Base-by-base conservation (phyloP, 2,329 filamentous ascomycete genomes). In the Fusarium sp. region DNA sequence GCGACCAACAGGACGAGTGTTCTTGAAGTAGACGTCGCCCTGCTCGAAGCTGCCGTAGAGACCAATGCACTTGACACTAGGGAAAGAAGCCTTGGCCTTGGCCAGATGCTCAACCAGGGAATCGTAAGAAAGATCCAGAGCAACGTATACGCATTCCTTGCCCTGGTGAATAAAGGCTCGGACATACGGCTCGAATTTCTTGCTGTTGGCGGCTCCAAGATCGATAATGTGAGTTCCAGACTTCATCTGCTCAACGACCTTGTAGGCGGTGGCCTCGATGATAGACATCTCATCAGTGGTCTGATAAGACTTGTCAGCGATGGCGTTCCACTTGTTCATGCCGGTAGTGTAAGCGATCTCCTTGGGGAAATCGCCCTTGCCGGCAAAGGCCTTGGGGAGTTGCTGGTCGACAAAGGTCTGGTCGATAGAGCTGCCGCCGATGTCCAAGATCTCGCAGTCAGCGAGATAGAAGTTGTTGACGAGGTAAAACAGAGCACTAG, bases 31-130 rank as follows among this genome's bases (percentile, higher is more conserved):
- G 1, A n/a, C 3, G 12, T 74, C 72, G 0, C 68, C 72, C 3
- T 74, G 45, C 6, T 73, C 46, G 10, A 73, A 73, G 5, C 44
- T 63, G 0, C 72, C 73, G 62, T 62, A 73, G 2, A 74, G 64
- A 1, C 69, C 73, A 9, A 67, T 30, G 5, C 39, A 63, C 40
- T 55, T 39, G 4, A 74, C 20, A 3, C 1, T 2, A 1, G 71
- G 69, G 36, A 74, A 74, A 1, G 28, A 47, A 2, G 30, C 19
- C 56, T 73, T 70, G 11, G 65, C 64, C 5, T 58, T 59, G 4
- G 30, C 20, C 4, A 74, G 32, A 1, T 74, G 73, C 1, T 53
- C 46, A 0, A 23, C 10, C 1, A 74, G 61, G 5, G 72, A 73
- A 1, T 11, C 3, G 0, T 40, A 32, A 7, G 54, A 53, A 0